These are phyloP conservation scores for Peniophora sp. DNA, from an alignment of 1,284 basidiomycete species.

Conservation along the genomic window DNA sequence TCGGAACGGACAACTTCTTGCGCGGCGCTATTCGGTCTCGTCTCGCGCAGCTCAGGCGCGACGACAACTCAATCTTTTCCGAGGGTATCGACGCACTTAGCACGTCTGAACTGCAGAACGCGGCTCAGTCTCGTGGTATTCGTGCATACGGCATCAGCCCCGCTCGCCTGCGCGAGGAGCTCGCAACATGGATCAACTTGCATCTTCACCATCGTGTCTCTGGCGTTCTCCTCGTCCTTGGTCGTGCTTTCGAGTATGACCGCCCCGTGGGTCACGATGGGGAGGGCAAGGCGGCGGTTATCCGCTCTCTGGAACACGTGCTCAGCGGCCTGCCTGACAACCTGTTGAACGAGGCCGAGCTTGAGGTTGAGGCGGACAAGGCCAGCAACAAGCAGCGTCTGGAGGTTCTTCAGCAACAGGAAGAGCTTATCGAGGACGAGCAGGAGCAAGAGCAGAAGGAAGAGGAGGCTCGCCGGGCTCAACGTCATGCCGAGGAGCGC, in stretches of 20 bases:
- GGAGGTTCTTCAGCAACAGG: constrained; percentile 95
- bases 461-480: constrained; percentile 81
- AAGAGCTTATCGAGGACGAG: constrained; percentile 99
- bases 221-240: constrained; percentile 89
- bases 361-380: constrained; percentile 90
- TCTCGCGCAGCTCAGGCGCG: constrained; percentile 78
- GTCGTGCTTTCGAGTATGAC: constrained; percentile 93
- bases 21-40: constrained; percentile 88
- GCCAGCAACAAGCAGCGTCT: constrained; percentile 97
- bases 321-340: constrained; percentile 93
- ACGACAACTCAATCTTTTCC: constrained; percentile 87
- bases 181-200: constrained; percentile 90
- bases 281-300: constrained; percentile 70
- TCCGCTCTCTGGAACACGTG: constrained; percentile 83
- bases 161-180: constrained; percentile 78
- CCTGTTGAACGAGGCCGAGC: constrained; percentile 92
- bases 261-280: constrained; percentile 62
- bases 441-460: constrained; percentile 97
- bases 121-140: constrained; percentile 93
- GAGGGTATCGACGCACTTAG: constrained; percentile 93
- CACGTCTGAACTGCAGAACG: constrained; percentile 82
- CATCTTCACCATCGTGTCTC: constrained; percentile 87
- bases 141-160: constrained; percentile 82
- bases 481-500: constrained; percentile 69
- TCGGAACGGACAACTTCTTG: constrained; percentile 98